Base-by-base conservation (phyloP, 805 yeast genomes). In the Starmerella sirachaensis region DNA sequence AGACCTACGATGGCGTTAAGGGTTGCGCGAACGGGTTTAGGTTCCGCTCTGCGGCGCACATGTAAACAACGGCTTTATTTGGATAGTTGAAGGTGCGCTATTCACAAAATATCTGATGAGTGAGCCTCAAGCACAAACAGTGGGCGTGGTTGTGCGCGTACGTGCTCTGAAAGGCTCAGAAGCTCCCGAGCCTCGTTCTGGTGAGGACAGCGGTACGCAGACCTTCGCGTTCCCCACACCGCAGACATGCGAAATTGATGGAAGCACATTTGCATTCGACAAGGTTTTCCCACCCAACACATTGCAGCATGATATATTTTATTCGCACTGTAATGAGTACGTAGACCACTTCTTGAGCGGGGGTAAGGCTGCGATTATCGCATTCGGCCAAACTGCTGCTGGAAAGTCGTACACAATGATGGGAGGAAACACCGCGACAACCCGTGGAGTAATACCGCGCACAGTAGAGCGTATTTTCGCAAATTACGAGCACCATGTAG, bases 381-480 rank as follows among this genome's bases (percentile, higher is more conserved):
- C 86, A 0, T 82, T 78, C 55, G 93, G 93, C 5, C 88, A 78
- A 49, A 74, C 82, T 0, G 81, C 84, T 0, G 67, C 83, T 1
- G 91, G 88, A 7, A 81, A 80, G 54, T 69, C 88, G 0, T 70
- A 69, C 50, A 76, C 88, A 1, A 75, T 82, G 83, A 69, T 75
- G 66, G 91, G 91, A 1, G 51, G 63, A 12, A 10, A 13, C 12
- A 2, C 57, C 49, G 27, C 12, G 11, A n/a, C 50, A 13, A 43
- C 62, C 56, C 28, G 94, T 93, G 6, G 64, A 78, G 20, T 43
- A 18, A 74, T 79, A n/a, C 93, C 93, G 0, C 63, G 91, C 18
- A 71, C 81, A 4, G 66, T 79, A 12, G 76, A 75, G 31, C 69
- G 69, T 36, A 63, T 85, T 5, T 82, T 81, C 51, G 35, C n/a